These are phyloP conservation scores for Arxiozyma heterogenica DNA, from an alignment of 1,139 yeast species.

Conservation along the genomic window DNA sequence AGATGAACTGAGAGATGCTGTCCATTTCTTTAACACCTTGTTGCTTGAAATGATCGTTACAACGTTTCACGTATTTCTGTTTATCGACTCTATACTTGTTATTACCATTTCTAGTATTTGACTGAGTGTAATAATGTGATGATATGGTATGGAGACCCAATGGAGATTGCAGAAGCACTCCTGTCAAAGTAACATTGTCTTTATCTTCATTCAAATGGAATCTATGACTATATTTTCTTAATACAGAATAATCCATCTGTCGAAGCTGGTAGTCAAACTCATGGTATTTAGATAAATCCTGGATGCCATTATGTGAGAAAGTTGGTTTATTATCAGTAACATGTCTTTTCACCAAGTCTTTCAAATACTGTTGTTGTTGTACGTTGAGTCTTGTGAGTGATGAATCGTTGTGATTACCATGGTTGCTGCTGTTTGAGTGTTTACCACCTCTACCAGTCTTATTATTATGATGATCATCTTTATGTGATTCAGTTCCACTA, in stretches of 20 bases:
- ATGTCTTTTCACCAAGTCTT: constrained; percentile 22
- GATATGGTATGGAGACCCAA: constrained; percentile 28
- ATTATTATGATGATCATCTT: constrained; percentile 7
- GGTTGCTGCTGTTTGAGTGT: not conserved
- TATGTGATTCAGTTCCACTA: constrained; percentile 23
- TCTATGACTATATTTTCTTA: constrained; percentile 29
- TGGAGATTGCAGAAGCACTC: constrained; percentile 27
- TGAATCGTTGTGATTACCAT: not conserved
- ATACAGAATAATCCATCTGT: constrained; percentile 21
- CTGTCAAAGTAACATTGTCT: constrained; percentile 28
- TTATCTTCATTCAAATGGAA: constrained; percentile 17
- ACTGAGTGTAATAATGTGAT: constrained; percentile 2
- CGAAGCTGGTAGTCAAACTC: constrained; percentile 15
- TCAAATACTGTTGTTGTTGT: constrained; percentile 30
- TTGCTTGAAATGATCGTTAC: constrained; percentile 20
- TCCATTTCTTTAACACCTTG: constrained; percentile 25
- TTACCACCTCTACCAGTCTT: not conserved
- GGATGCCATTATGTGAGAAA: not conserved
- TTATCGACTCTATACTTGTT: constrained; percentile 14
- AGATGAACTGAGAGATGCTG: constrained; percentile 30
- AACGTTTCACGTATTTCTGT: not conserved
- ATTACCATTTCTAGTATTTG: constrained; percentile 2
- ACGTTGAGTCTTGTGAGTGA: constrained; percentile 19
- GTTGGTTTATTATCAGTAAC: constrained; percentile 27
- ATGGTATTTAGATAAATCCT: not conserved